A percentile compares a stretch with the other conserved stretches of the same genome.
Evolutionary conservation across 306 rosid species (phyloP).

Genomic region (Dryas alaskensis): DNA sequence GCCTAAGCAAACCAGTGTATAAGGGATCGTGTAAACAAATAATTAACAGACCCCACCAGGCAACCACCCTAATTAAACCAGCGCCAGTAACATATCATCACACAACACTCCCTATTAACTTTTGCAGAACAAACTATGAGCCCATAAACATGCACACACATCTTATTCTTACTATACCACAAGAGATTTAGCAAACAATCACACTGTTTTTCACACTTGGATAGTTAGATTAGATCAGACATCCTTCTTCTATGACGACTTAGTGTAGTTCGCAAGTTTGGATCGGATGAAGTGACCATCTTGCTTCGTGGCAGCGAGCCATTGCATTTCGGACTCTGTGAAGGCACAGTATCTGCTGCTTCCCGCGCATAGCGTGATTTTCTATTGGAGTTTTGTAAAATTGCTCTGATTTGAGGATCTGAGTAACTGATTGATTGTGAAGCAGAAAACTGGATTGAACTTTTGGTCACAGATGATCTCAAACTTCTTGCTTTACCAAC

Average conservation of each 20-base stretch:
- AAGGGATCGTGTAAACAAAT: constrained; percentile 28
- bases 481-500: constrained; percentile 43
- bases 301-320: constrained; percentile 47
- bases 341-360: constrained; percentile 29
- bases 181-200: constrained; percentile 18
- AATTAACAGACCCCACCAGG: constrained; percentile 30
- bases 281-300: constrained; percentile 56
- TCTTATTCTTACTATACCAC: constrained; percentile 22
- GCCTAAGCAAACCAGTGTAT: constrained; percentile 18
- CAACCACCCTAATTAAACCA: constrained; percentile 27
- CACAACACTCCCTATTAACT: neutral
- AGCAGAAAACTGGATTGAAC: constrained; percentile 65
- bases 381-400: constrained; percentile 42
- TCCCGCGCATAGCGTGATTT: constrained; percentile 52
- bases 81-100: constrained; percentile 11
- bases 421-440: constrained; percentile 69
- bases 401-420: constrained; percentile 58
- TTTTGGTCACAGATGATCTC: constrained; percentile 44
- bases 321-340: constrained; percentile 56
- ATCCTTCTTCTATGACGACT: constrained; percentile 75
- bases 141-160: constrained; percentile 20
- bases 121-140: constrained; percentile 7
- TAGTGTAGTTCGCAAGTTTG: constrained; percentile 49
- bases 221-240: constrained; percentile 60
- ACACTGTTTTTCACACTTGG: neutral